Conservation (phyloP, 1,284 basidiomycete species). For the Ganoderma sinense region DNA sequence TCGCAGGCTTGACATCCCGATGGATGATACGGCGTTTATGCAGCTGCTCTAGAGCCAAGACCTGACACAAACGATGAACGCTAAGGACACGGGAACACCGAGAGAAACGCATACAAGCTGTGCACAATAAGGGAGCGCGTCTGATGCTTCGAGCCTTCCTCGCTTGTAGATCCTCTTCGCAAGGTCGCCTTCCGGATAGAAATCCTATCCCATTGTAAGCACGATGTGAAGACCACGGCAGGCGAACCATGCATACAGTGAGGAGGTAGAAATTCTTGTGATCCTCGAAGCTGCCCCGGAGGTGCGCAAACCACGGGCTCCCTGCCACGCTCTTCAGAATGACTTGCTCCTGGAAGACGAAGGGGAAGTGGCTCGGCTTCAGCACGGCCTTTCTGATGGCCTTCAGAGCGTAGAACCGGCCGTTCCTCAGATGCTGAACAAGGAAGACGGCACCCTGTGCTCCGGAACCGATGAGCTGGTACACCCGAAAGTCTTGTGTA, state of each 20-base stretch:
- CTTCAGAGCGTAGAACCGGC: conserved; percentile 24
- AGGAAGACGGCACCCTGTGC: conserved; percentile 22
- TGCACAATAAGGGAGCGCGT: conserved; percentile 28
- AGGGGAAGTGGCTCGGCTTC: conserved; percentile 8
- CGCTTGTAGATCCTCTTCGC: conserved; percentile 19
- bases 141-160: conserved; percentile 11
- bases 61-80: conserved; percentile 42
- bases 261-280: conserved; percentile 39
- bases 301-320: conserved; percentile 25
- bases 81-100: conserved; percentile 44
- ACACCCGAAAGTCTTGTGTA: conserved; percentile 14
- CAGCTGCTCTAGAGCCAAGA: conserved; percentile 40
- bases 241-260: conserved; percentile 23
- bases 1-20: conserved; percentile 58
- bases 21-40: conserved; percentile 53
- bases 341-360: conserved; percentile 26
- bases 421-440: conserved; percentile 16
- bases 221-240: too few species aligned
- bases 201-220: conserved; percentile 25
- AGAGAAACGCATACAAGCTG: conserved; percentile 31
- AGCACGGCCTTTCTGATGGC: conserved; percentile 13
- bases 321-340: conserved; percentile 24
- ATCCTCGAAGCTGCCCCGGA: conserved; percentile 37
- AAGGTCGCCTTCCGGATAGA: conserved; percentile 31
- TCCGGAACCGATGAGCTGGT: conserved; percentile 17